Evolutionary conservation across 192 early-diverging fungal genomes (phyloP), one percentile per base, ranked within the genome.

Genomic region (Dissophora globulifera): DNA sequence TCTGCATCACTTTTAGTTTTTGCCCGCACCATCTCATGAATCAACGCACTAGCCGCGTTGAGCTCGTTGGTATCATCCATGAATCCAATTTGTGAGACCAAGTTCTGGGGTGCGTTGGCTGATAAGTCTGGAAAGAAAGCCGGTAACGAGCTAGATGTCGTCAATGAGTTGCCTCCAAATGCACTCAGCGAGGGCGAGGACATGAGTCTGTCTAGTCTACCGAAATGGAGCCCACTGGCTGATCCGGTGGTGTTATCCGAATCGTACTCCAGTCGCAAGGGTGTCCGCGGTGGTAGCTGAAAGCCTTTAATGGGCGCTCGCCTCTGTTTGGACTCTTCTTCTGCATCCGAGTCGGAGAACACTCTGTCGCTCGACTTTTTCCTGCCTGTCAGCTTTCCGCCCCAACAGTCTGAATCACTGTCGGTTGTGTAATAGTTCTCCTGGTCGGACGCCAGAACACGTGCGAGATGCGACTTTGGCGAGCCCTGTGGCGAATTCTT

Each of bases 31-130:
- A 76, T 67, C 46, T 76, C 72, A 23, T 76, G 63, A 26, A 67
- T 53, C 45, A 76, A 51, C 2, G 72, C 72, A 23, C 30, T 67
- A 7, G 62, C 53, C 22, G 72, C 63, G 46, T 76, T 76, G 41
- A 76, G 38, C 56, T 76, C 72, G 29, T 76, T 76, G 0, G 72
- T 61, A 48, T 76, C 72, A 32, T 76, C 72, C 72, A 76, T 76
- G 30, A 66, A 67, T 38, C 72, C 72, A 31, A 76, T 76, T 46
- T 76, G 72, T n/a, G 72, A 76, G 22, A 76, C 72, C 12, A 76
- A 19, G 47, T 76, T 76, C 25, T 76, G 72, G 6, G 72, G 72
- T 0, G 72, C 72, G 35, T 67, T 76, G 15, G 64, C 72, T 8
- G 72, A 76, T 13, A 76, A 35, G 40, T 76, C 72, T 3, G 72